These are phyloP conservation scores for Mortierella sp. DNA, from an alignment of 371 early-diverging fungal species.

Conservation along the genomic window DNA sequence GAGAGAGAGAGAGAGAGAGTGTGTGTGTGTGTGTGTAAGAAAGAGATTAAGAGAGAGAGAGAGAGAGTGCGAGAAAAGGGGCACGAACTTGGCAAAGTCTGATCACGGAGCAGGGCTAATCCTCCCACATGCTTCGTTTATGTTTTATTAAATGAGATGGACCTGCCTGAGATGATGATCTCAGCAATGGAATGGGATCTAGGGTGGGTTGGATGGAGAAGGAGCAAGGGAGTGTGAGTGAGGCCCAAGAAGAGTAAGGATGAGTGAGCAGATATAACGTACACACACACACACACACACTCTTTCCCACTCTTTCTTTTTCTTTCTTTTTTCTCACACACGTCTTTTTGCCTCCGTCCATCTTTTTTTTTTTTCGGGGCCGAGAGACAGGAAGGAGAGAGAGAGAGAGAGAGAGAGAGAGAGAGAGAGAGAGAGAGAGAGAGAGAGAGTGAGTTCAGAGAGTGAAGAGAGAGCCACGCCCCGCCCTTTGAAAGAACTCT, in stretches of 20 bases:
- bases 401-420: conserved; percentile 2
- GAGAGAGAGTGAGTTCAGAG: conserved; percentile 4
- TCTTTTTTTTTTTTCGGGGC: background rate
- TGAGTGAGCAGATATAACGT: no score
- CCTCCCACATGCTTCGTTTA: no score
- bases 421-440: background rate
- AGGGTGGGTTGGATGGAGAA: no score
- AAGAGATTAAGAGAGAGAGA: background rate
- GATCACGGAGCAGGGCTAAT: no score
- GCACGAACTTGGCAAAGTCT: no score
- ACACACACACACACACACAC: no score
- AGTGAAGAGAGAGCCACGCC: no score
- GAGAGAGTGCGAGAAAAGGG: background rate
- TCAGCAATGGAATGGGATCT: no score
- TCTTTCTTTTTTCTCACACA: background rate
- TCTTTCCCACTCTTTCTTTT: background rate
- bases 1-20: background rate
- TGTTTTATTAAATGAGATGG: no score
- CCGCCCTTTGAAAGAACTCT: background rate
- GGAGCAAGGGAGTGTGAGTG: no score
- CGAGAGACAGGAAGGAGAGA: background rate
- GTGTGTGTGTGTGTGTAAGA: background rate
- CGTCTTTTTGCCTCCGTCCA: conserved; percentile 9
- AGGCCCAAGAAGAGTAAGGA: no score
- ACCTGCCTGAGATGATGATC: no score